Percentiles rank a stretch among this genome's conserved stretches.
Evolutionary conservation across 2,329 filamentous ascomycete species (phyloP).

Genomic region (Ascochyta fabae): DNA sequence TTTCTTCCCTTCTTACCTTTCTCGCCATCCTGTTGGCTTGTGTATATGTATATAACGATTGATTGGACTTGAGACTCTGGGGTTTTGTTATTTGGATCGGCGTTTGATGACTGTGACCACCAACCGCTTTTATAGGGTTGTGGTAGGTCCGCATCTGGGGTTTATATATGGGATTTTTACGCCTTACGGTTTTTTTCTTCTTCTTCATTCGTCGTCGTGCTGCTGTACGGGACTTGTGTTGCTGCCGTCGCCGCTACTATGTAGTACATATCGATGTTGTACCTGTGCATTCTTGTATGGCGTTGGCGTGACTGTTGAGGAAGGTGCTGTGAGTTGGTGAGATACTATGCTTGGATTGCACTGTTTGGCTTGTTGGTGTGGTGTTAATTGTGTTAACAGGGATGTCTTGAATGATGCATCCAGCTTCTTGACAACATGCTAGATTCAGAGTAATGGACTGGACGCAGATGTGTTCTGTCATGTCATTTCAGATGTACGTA

Average conservation of each 20-base stretch:
- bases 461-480: background rate
- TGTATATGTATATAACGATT: too few species aligned
- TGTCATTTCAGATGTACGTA: too few species aligned
- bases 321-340: too few species aligned
- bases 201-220: too few species aligned
- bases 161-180: background rate
- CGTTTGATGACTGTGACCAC: slow-evolving; percentile 35
- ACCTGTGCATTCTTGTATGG: background rate
- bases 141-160: slow-evolving; percentile 34
- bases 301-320: too few species aligned
- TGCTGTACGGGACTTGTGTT: background rate
- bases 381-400: too few species aligned
- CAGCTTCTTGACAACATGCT: too few species aligned
- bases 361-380: too few species aligned
- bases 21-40: too few species aligned
- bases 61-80: too few species aligned
- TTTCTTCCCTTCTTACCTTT: slow-evolving; percentile 4
- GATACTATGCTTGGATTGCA: too few species aligned
- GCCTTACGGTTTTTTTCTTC: background rate
- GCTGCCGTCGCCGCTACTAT: background rate
- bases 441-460: background rate
- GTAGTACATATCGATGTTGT: background rate
- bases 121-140: slow-evolving; percentile 19
- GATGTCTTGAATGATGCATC: too few species aligned
- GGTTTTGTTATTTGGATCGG: background rate